phyloP scores from a whole-genome alignment of 805 yeast species.

The Yarrowia sp. region DNA sequence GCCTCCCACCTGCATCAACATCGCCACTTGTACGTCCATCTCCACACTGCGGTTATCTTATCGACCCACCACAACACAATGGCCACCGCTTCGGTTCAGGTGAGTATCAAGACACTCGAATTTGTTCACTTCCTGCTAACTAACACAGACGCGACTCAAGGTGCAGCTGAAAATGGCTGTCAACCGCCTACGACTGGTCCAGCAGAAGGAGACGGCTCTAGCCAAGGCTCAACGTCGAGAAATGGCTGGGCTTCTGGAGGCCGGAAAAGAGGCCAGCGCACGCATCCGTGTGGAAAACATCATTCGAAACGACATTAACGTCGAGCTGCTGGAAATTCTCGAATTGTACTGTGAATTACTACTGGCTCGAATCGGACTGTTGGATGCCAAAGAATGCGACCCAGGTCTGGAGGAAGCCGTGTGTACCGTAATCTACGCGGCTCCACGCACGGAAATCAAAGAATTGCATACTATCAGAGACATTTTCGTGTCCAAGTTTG shows the following conservation, averaged over 20 bases:
- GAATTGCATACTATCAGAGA: constrained; percentile 64
- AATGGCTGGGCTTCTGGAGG: constrained; percentile 64
- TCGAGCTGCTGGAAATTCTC: constrained; percentile 71
- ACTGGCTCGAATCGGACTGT: constrained; percentile 65
- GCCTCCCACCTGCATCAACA: constrained; percentile 13
- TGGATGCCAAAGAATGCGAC: constrained; percentile 50
- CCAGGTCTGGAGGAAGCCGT: constrained; percentile 73
- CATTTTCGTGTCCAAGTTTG: constrained; percentile 57
- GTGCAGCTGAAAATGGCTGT: constrained; percentile 60
- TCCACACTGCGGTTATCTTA: not conserved
- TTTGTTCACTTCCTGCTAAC: not conserved
- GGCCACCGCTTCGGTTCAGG: constrained; percentile 12
- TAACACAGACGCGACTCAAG: constrained; percentile 30
- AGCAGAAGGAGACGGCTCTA: constrained; percentile 69
- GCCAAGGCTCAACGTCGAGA: constrained; percentile 70
- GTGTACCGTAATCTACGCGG: constrained; percentile 61
- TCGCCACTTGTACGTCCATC: not conserved
- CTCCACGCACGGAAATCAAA: constrained; percentile 71
- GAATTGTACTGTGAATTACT: constrained; percentile 81
- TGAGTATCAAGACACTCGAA: not conserved
- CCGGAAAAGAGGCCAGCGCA: constrained; percentile 79
- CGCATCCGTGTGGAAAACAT: constrained; percentile 78
- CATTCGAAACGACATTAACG: constrained; percentile 74
- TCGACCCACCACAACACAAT: not conserved
- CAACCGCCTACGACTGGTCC: constrained; percentile 64